Conservation (phyloP, 176 grass and related monocot genomes). For the Tuctoria greenei region DNA sequence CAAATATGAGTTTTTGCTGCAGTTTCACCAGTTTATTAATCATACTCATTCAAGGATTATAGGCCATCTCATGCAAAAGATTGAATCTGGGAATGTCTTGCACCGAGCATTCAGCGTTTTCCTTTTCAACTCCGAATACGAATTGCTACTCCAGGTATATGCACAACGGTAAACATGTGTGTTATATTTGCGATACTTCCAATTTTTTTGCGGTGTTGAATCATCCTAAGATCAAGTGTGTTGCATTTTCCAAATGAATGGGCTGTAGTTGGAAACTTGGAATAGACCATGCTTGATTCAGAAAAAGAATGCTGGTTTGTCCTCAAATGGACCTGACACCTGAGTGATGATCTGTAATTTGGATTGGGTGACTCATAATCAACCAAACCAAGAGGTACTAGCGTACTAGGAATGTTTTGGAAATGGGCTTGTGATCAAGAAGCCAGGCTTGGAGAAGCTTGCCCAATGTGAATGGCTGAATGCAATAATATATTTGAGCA, state of each 20-base stretch:
- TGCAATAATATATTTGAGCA: background rate
- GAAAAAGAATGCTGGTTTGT: background rate
- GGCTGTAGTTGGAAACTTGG: background rate
- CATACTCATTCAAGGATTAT: conserved; percentile 17
- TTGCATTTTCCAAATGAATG: background rate
- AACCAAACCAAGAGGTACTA: conserved; percentile 2
- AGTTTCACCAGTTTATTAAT: conserved; percentile 10
- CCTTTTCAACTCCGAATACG: conserved; percentile 86
- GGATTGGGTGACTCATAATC: background rate
- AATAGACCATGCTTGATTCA: background rate
- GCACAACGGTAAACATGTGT: conserved; percentile 3
- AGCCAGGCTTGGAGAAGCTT: background rate
- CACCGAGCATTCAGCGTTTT: conserved; percentile 92
- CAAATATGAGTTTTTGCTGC: too few species aligned
- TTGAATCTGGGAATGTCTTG: conserved; percentile 69
- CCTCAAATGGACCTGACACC: background rate
- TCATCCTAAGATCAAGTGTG: background rate
- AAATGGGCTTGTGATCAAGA: background rate
- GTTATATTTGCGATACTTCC: background rate
- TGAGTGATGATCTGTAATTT: background rate
- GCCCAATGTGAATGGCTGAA: too few species aligned
- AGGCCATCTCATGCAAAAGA: conserved; percentile 97
- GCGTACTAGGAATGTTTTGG: background rate
- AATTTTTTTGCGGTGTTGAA: background rate
- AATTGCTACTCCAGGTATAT: conserved; percentile 78